Evolutionary conservation across 768 basidiomycete genomes (phyloP).

Genomic region (Leccinum subtestaceum): DNA sequence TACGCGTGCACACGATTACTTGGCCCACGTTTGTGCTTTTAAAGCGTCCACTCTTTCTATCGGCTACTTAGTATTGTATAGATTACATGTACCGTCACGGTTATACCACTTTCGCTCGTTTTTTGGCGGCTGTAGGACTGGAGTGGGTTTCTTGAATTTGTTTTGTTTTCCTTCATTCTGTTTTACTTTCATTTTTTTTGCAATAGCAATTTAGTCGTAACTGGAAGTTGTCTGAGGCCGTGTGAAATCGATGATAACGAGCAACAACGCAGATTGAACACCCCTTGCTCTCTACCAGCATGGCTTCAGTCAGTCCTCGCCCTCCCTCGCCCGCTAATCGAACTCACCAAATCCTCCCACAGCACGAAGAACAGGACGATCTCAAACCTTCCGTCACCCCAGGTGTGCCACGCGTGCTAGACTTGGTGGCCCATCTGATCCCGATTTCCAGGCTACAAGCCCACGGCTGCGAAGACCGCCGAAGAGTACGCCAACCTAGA

Average conservation of each 20-base stretch:
- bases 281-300: slow-evolving; percentile 31
- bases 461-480: slow-evolving; percentile 59
- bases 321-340: background rate
- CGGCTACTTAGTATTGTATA: slow-evolving; percentile 10
- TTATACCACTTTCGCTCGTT: slow-evolving; percentile 30
- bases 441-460: slow-evolving; percentile 66
- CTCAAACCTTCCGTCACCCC: slow-evolving; percentile 65
- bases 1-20: slow-evolving; percentile 8
- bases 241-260: slow-evolving; percentile 60
- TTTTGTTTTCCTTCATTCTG: background rate
- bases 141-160: slow-evolving; percentile 20
- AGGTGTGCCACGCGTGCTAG: slow-evolving; percentile 40
- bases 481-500: slow-evolving; percentile 87
- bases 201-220: slow-evolving; percentile 26
- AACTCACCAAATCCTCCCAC: slow-evolving; percentile 6
- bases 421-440: slow-evolving; percentile 16
- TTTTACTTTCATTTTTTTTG: slow-evolving; percentile 2
- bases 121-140: slow-evolving; percentile 27
- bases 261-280: slow-evolving; percentile 17
- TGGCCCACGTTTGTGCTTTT: slow-evolving; percentile 19
- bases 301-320: slow-evolving; percentile 49
- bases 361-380: slow-evolving; percentile 69
- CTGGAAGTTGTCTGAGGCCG: slow-evolving; percentile 31
- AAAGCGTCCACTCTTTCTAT: slow-evolving; percentile 25
- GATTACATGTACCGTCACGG: slow-evolving; percentile 21